Evolutionary conservation across 2,329 filamentous ascomycete species (phyloP).

Genomic region (Coniosporium tulheliwenetii): DNA sequence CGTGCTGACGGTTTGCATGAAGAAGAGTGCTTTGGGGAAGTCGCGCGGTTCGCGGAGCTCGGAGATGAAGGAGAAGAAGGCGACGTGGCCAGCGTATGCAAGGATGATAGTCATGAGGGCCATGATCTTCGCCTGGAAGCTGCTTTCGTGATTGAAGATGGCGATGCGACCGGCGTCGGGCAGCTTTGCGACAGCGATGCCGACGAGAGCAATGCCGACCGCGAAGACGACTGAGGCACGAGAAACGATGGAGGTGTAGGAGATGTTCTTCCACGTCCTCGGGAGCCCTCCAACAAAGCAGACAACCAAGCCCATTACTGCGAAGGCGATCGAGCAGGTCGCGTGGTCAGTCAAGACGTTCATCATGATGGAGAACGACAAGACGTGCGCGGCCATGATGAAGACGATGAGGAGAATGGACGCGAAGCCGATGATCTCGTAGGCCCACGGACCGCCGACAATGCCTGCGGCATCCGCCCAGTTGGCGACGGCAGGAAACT

Average conservation of each 20-base stretch:
- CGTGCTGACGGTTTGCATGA: conserved; percentile 44
- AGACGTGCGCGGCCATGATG: conserved; percentile 54
- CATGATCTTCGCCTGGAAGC: conserved; percentile 38
- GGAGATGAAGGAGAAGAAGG: conserved; percentile 50
- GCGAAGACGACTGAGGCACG: conserved; percentile 49
- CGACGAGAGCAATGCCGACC: conserved; percentile 52
- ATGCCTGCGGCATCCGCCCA: conserved; percentile 54
- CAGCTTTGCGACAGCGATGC: conserved; percentile 38
- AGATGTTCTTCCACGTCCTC: conserved; percentile 46
- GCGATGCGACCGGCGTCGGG: conserved; percentile 19
- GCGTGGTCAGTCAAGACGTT: conserved; percentile 46
- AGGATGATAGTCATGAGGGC: conserved; percentile 55
- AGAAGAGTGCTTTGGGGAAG: conserved; percentile 45
- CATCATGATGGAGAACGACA: conserved; percentile 56
- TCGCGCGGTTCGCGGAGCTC: conserved; percentile 47
- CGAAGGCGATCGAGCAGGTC: conserved; percentile 49
- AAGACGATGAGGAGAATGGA: conserved; percentile 52
- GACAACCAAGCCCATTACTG: conserved; percentile 40
- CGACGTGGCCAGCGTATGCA: conserved; percentile 49
- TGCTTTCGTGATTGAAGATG: conserved; percentile 16
- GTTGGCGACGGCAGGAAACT: conserved; percentile 43
- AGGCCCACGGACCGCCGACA: conserved; percentile 42
- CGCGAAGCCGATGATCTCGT: conserved; percentile 45
- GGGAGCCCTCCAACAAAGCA: conserved; percentile 45
- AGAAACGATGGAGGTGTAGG: conserved; percentile 46